A percentile compares a stretch with the other conserved stretches of the same genome.
phyloP scores from a whole-genome alignment of 768 basidiomycete species.

The Kwoniella botswanensis region DNA sequence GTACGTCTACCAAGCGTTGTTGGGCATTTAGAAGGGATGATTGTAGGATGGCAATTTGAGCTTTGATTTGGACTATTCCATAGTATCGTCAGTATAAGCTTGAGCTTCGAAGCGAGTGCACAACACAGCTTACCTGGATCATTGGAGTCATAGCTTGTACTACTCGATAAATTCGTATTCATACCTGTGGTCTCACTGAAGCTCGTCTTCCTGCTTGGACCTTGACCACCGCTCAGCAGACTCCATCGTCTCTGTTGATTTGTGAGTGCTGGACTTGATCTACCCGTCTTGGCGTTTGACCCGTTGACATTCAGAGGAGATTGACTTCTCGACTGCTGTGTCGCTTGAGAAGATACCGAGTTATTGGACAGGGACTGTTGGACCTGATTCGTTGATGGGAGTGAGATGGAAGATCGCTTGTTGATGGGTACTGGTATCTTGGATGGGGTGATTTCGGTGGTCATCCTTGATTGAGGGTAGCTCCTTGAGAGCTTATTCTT shows the following conservation, averaged over 20 bases:
- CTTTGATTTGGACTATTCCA: constrained; percentile 31
- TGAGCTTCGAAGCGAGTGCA: background rate
- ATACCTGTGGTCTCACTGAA: constrained; percentile 14
- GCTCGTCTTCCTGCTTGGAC: constrained; percentile 23
- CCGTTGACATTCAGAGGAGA: background rate
- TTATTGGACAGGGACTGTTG: constrained; percentile 1
- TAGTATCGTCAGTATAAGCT: background rate
- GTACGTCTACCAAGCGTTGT: constrained; percentile 25
- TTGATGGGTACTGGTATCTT: constrained; percentile 25
- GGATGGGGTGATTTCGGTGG: constrained; percentile 17
- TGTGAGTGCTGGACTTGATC: constrained; percentile 16
- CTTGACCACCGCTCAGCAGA: constrained; percentile 22
- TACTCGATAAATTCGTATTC: constrained; percentile 15
- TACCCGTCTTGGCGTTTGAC: background rate
- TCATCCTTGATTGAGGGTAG: constrained; percentile 2
- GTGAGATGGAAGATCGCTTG: constrained; percentile 25
- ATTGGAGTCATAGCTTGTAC: constrained; percentile 4
- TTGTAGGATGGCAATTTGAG: constrained; percentile 29
- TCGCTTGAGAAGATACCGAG: constrained; percentile 7
- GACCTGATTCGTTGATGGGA: constrained; percentile 2
- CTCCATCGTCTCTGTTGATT: constrained; percentile 18
- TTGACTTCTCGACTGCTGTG: constrained; percentile 20
- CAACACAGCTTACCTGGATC: constrained; percentile 25
- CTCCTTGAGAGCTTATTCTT: no score
- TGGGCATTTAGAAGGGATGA: constrained; percentile 31